phyloP scores from a whole-genome alignment of 2,329 filamentous ascomycete genomes.

The Elsinoe australis region DNA sequence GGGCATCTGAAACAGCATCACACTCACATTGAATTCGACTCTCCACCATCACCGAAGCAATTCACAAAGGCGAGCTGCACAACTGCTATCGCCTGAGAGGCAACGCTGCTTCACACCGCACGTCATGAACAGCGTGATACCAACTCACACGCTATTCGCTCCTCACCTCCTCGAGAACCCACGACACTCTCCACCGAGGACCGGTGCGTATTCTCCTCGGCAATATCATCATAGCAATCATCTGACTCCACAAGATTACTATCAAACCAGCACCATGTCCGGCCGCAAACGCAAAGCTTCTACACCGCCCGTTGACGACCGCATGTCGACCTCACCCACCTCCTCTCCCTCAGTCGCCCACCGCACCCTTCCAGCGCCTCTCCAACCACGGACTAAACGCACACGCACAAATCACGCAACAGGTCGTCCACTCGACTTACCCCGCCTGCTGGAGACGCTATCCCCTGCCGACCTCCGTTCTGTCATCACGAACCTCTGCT shows the following conservation, averaged over 20 bases:
- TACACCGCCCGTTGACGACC: slow-evolving; percentile 48
- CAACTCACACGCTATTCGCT: slow-evolving; percentile 50
- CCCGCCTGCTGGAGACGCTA: slow-evolving; percentile 87
- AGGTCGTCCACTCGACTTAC: slow-evolving; percentile 57
- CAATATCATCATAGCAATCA: slow-evolving; percentile 27
- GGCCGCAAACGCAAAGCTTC: slow-evolving; percentile 82
- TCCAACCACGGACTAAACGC: slow-evolving; percentile 58
- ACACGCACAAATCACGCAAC: slow-evolving; percentile 57
- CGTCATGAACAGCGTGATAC: slow-evolving; percentile 55
- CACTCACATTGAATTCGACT: neutral
- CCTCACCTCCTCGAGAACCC: slow-evolving; percentile 56
- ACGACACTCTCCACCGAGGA: slow-evolving; percentile 52
- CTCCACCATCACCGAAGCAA: neutral
- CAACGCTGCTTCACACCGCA: slow-evolving; percentile 14
- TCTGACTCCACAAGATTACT: slow-evolving; percentile 30
- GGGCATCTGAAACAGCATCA: neutral
- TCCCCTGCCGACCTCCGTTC: slow-evolving; percentile 75
- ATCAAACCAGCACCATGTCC: slow-evolving; percentile 38
- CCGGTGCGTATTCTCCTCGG: slow-evolving; percentile 42
- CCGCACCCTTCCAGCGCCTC: slow-evolving; percentile 49
- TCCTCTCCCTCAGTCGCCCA: slow-evolving; percentile 69
- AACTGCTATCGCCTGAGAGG: slow-evolving; percentile 1
- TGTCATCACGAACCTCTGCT: slow-evolving; percentile 84
- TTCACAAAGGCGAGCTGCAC: neutral
- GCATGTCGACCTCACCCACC: slow-evolving; percentile 84